Conservation (phyloP, 1,284 basidiomycete species). For the Leccinum pachyderme region DNA sequence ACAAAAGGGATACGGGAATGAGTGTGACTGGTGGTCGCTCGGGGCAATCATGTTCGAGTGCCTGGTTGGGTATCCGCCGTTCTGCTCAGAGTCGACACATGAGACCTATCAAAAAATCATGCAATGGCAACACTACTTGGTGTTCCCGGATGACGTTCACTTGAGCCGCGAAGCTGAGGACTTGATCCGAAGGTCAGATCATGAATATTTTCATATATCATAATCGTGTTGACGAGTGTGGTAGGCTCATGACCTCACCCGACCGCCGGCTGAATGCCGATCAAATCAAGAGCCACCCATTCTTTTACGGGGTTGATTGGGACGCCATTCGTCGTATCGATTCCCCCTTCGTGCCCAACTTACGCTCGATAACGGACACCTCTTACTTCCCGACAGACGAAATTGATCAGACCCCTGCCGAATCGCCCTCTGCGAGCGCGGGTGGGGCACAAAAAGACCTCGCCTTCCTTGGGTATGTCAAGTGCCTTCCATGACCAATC, state of each 20-base stretch:
- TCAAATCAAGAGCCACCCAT: constrained; percentile 91
- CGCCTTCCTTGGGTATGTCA: constrained; percentile 84
- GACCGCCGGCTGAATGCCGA: constrained; percentile 82
- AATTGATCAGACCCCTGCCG: constrained; percentile 82
- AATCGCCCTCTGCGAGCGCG: constrained; percentile 53
- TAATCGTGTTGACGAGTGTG: constrained; percentile 6
- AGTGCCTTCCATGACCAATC: background rate
- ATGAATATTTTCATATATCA: background rate
- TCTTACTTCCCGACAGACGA: constrained; percentile 98
- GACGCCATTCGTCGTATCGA: constrained; percentile 85
- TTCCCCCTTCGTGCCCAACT: constrained; percentile 91
- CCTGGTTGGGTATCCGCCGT: constrained; percentile 95
- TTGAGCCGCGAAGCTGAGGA: constrained; percentile 93
- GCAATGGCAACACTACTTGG: constrained; percentile 87
- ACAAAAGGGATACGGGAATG: constrained; percentile 95
- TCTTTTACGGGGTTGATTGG: constrained; percentile 99
- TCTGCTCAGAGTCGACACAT: constrained; percentile 97
- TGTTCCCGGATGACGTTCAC: constrained; percentile 95
- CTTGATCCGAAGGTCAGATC: constrained; percentile 71
- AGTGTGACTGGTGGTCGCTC: constrained; percentile 98
- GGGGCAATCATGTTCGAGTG: constrained; percentile 99
- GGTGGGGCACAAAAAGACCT: constrained; percentile 77
- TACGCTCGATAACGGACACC: constrained; percentile 91
- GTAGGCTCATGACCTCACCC: constrained; percentile 79
- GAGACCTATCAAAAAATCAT: constrained; percentile 99